These are phyloP conservation scores for Sedum album DNA, from an alignment of 164 flowering plant species.

Conservation along the genomic window DNA sequence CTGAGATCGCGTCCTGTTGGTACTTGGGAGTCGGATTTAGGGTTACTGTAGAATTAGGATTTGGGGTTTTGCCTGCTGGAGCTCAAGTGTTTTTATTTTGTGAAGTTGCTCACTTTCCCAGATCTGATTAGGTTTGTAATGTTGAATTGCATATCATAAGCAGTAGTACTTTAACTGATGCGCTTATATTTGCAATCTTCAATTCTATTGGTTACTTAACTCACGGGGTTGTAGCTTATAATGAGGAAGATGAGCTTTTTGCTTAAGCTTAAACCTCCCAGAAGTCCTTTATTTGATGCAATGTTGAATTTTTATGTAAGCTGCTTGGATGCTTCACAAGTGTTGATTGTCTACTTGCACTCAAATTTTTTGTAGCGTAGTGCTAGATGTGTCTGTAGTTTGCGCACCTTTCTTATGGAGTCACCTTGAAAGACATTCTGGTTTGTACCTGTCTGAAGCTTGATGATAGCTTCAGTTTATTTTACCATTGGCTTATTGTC, in stretches of 20 bases:
- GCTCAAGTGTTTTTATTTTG: not conserved
- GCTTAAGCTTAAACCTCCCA: too few relatives aligned
- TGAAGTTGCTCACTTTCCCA: not conserved
- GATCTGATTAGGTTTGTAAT: not conserved
- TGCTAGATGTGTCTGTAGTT: not conserved
- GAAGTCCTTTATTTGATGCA: too few relatives aligned
- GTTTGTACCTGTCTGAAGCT: not conserved
- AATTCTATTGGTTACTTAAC: too few relatives aligned
- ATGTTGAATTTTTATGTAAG: not conserved
- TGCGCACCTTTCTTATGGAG: not conserved
- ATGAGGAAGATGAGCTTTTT: too few relatives aligned
- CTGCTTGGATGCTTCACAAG: not conserved
- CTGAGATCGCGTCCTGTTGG: constrained; percentile 1
- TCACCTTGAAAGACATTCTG: not conserved
- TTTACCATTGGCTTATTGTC: too few relatives aligned
- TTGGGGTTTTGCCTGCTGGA: not conserved
- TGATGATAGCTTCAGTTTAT: not conserved
- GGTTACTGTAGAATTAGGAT: not conserved
- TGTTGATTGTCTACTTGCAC: not conserved
- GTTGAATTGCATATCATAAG: not conserved
- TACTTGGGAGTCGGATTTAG: not conserved
- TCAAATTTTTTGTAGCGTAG: not conserved
- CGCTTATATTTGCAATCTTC: too few relatives aligned
- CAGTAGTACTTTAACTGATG: too few relatives aligned
- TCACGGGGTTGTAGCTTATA: too few relatives aligned